These are phyloP conservation scores for Apiotrichum sp. DNA, from an alignment of 1,284 basidiomycete species.

Conservation along the genomic window DNA sequence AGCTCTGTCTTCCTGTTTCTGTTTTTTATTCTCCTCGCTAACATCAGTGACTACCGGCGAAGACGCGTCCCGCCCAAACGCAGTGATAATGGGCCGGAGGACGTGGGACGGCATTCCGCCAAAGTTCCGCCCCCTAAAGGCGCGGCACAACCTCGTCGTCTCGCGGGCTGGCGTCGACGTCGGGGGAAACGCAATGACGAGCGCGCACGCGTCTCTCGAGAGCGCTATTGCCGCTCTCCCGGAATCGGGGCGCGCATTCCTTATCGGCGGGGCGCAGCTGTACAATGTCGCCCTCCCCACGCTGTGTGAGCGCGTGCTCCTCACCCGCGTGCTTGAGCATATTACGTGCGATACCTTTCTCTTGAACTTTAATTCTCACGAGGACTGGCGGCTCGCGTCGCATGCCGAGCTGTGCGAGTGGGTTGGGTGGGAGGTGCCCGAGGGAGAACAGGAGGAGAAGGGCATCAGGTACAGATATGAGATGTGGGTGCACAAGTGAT, in stretches of 20 bases:
- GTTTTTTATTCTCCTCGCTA: background rate
- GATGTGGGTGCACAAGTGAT: slow-evolving; percentile 66
- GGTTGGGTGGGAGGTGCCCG: slow-evolving; percentile 71
- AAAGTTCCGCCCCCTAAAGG: slow-evolving; percentile 74
- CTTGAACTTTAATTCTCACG: slow-evolving; percentile 58
- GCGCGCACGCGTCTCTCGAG: slow-evolving; percentile 31
- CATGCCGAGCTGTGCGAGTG: slow-evolving; percentile 63
- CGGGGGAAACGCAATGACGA: slow-evolving; percentile 50
- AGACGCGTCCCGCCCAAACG: slow-evolving; percentile 53
- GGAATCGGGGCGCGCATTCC: slow-evolving; percentile 52
- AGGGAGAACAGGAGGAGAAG: slow-evolving; percentile 70
- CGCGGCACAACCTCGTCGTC: slow-evolving; percentile 74
- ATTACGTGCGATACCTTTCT: slow-evolving; percentile 86
- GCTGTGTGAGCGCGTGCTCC: slow-evolving; percentile 68
- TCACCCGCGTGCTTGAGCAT: slow-evolving; percentile 69
- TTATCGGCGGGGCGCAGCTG: slow-evolving; percentile 85
- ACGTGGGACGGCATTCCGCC: slow-evolving; percentile 97
- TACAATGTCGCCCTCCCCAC: slow-evolving; percentile 63
- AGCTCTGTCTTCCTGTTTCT: too few relatives aligned
- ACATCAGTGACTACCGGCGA: slow-evolving; percentile 42
- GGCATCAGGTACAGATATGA: slow-evolving; percentile 80
- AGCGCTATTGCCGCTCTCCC: slow-evolving; percentile 28
- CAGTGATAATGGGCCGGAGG: slow-evolving; percentile 91
- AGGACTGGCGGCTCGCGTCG: slow-evolving; percentile 56
- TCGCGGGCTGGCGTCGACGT: slow-evolving; percentile 61